Conservation (phyloP, 345 rosid species). For the Sisymbrium irio region DNA sequence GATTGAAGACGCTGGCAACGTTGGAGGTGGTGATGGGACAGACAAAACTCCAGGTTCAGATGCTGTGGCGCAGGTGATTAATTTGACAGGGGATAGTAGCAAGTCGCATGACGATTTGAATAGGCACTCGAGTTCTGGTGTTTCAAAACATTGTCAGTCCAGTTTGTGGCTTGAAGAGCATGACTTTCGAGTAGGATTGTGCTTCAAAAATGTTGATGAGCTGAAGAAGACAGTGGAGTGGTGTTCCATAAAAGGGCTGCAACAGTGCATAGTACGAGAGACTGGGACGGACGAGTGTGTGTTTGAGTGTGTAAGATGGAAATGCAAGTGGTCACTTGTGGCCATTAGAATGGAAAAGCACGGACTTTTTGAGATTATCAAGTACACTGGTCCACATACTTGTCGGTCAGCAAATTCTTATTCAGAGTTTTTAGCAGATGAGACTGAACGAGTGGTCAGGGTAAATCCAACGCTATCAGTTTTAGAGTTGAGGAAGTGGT, state of each 20-base stretch:
- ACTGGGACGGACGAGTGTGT: not conserved
- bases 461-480: not conserved
- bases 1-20: not conserved
- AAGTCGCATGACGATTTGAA: too few species aligned
- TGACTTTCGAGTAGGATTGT: not conserved
- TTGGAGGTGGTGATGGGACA: not conserved
- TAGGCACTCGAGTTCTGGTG: not conserved
- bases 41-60: not conserved
- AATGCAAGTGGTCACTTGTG: conserved; percentile 21
- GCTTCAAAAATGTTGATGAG: not conserved
- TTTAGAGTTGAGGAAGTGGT: not conserved
- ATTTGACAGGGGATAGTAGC: not conserved
- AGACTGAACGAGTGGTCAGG: conserved; percentile 8
- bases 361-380: not conserved
- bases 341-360: conserved; percentile 5
- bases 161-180: conserved; percentile 14
- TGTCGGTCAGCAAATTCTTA: not conserved
- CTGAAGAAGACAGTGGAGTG: conserved; percentile 21
- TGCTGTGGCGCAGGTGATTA: not conserved
- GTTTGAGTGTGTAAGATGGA: conserved; percentile 12
- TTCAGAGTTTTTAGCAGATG: not conserved
- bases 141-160: not conserved
- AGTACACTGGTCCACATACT: conserved; percentile 1
- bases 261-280: not conserved
- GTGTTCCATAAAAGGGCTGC: conserved; percentile 2